Base-by-base conservation (phyloP, 164 flowering plant genomes). In the Akebia trifoliata region DNA sequence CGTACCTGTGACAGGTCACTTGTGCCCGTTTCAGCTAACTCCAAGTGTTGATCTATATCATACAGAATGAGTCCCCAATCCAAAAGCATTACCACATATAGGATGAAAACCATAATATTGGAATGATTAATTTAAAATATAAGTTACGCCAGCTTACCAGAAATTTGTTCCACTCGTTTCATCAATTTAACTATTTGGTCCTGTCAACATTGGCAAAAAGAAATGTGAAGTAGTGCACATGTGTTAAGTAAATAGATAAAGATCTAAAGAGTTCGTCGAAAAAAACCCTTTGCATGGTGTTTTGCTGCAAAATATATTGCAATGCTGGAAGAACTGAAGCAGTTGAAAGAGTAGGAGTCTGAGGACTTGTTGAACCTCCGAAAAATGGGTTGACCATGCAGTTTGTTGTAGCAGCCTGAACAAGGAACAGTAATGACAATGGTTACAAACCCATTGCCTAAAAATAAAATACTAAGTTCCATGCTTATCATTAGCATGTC, bases 241-340 rank as follows among this genome's bases (percentile, higher is more conserved):
- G 29, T 35, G 29, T 6, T n/a, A 35, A 32, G 20, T 1, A 14
- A 6, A 42, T 32, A 21, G 62, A 50, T 28, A 56, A 43, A 39
- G 15, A 30, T 28, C 39, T 18, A 52, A 20, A 26, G 24, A 28
- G 14, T 4, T 24, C 36, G 54, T 15, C 17, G 5, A 20, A 26
- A 14, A 73, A 20, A 57, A 85, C 91, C 79, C 75, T 74, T 62
- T 80, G 84, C 74, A 74, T 69, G 35, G 70, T 44, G 44, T 80
- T 85, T 38, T 78, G 83, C 66, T 76, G 82, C 70, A 81, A 66
- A 54, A 81, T 69, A 57, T 49, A 69, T 28, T 87, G 97, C 76
- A 90, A 64, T 42, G 86, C 74, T 50, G 90, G 89, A 62, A 84
- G 79, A 67, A 90, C 50, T 45, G 82, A 54, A 50, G 76, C 65